Conservation (phyloP, 768 basidiomycete genomes). For the Mycena haematopus region DNA sequence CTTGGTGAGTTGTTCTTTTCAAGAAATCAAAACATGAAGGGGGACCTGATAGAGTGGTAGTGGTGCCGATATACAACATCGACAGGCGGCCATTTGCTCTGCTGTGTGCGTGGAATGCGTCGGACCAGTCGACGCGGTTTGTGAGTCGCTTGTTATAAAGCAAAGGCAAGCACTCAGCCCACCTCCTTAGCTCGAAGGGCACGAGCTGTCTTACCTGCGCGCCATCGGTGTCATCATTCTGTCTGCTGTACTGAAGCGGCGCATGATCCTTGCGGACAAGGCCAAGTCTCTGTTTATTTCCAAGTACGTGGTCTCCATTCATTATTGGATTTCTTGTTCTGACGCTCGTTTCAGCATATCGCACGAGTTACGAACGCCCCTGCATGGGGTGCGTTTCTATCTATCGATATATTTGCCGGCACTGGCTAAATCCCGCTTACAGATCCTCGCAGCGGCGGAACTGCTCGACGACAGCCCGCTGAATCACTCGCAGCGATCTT, state of each 20-base stretch:
- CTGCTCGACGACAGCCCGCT: constrained; percentile 86
- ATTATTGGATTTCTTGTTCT: not conserved
- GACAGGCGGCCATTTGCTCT: constrained; percentile 92
- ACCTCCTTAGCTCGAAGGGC: constrained; percentile 72
- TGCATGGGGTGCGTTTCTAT: constrained; percentile 76
- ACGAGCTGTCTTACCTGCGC: constrained; percentile 88
- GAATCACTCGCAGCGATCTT: constrained; percentile 81
- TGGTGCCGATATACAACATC: constrained; percentile 91
- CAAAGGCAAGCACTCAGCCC: constrained; percentile 18
- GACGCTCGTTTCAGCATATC: constrained; percentile 65
- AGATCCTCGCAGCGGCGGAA: constrained; percentile 93
- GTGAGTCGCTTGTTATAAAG: constrained; percentile 47
- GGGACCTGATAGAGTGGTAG: too few species aligned
- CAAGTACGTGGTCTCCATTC: constrained; percentile 58
- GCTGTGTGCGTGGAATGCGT: constrained; percentile 89
- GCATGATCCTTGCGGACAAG: constrained; percentile 95
- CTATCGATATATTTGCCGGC: not conserved
- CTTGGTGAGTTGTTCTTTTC: too few species aligned
- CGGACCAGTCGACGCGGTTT: constrained; percentile 80
- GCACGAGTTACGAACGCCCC: constrained; percentile 88
- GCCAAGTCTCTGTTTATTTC: constrained; percentile 93
- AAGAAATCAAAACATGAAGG: too few species aligned
- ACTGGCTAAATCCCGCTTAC: constrained; percentile 18
- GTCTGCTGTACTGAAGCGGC: constrained; percentile 88
- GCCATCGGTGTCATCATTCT: constrained; percentile 95